phyloP scores from a whole-genome alignment of 2,329 filamentous ascomycete species.

The Claviceps monticola region DNA sequence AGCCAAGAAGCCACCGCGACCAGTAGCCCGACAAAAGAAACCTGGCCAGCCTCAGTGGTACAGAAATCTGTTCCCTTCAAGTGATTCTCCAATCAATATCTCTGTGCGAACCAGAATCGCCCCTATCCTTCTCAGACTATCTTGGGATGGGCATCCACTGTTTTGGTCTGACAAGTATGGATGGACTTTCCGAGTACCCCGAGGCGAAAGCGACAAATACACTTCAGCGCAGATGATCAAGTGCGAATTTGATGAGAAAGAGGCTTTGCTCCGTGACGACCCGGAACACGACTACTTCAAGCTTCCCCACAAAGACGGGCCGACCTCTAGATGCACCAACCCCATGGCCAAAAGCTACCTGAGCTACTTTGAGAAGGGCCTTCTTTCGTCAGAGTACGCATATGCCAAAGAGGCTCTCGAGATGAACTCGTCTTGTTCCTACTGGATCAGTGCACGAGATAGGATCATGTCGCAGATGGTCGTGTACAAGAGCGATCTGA shows the following conservation, averaged over 20 bases:
- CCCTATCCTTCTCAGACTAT: slow-evolving; percentile 66
- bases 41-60: slow-evolving; percentile 95
- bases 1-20: slow-evolving; percentile 70
- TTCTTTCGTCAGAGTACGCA: slow-evolving; percentile 69
- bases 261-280: slow-evolving; percentile 52
- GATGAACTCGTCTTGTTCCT: slow-evolving; percentile 98
- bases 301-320: slow-evolving; percentile 90
- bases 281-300: slow-evolving; percentile 64
- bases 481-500: slow-evolving; percentile 60
- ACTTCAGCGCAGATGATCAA: slow-evolving; percentile 54
- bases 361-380: slow-evolving; percentile 80
- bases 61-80: slow-evolving; percentile 70
- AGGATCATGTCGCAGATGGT: slow-evolving; percentile 93
- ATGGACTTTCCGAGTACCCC: slow-evolving; percentile 76
- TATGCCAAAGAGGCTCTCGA: slow-evolving; percentile 92
- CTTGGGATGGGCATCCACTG: slow-evolving; percentile 81
- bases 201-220: slow-evolving; percentile 49
- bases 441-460: slow-evolving; percentile 94
- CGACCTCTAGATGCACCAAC: slow-evolving; percentile 66
- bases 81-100: slow-evolving; percentile 54
- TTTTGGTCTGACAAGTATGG: slow-evolving; percentile 89
- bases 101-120: slow-evolving; percentile 81
- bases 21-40: slow-evolving; percentile 74
- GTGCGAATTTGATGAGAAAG: slow-evolving; percentile 70
- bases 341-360: slow-evolving; percentile 88